These are phyloP conservation scores for Sindora glabra DNA, from an alignment of 306 rosid genomes.

Conservation along the genomic window DNA sequence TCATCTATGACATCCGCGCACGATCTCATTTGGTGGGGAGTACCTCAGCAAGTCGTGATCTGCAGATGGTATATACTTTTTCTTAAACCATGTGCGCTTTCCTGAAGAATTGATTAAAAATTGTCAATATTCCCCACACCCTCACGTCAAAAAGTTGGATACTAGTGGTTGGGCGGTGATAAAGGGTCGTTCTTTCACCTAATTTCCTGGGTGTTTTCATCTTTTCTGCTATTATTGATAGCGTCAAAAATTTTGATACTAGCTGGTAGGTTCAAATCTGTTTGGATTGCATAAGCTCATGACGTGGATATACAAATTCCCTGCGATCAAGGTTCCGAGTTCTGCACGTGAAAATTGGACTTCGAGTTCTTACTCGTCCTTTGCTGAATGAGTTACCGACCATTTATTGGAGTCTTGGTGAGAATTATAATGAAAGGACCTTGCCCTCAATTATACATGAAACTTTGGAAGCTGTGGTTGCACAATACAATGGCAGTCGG, in stretches of 20 bases:
- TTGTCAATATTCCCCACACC: no score
- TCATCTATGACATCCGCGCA: conserved; percentile 51
- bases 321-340: neutral
- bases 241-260: no score
- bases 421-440: conserved; percentile 57
- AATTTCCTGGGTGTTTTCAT: no score
- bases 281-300: neutral
- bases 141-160: no score
- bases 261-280: no score
- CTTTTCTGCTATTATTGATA: no score
- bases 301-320: no score
- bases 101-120: no score
- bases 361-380: conserved; percentile 87
- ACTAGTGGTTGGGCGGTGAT: no score
- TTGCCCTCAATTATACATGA: conserved; percentile 80
- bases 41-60: conserved; percentile 46
- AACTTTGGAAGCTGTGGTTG: conserved; percentile 91
- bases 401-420: conserved; percentile 67
- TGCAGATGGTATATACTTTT: conserved; percentile 34
- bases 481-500: conserved; percentile 88
- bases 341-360: conserved; percentile 70
- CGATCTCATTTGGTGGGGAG: conserved; percentile 37
- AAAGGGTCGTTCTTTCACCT: no score
- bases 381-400: conserved; percentile 55
- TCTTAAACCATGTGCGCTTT: neutral